phyloP scores from a whole-genome alignment of 768 basidiomycete species.

The Cystofilobasidium ferigula region DNA sequence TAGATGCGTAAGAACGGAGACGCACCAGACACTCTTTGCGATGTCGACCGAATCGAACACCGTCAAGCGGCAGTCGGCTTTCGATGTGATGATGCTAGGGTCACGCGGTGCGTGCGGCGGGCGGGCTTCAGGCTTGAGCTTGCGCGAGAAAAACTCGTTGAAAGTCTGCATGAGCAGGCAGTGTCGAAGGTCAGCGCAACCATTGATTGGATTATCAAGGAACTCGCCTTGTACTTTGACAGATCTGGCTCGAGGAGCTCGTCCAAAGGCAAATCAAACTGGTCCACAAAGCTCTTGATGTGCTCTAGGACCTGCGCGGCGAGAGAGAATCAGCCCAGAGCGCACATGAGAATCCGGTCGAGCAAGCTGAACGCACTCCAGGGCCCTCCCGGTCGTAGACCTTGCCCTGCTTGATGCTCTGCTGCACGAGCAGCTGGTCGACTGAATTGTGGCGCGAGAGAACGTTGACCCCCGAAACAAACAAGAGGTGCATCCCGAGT shows the following conservation, averaged over 20 bases:
- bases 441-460: neutral
- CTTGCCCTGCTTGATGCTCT: constrained; percentile 6
- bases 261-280: constrained; percentile 44
- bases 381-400: constrained; percentile 30
- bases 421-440: constrained; percentile 3
- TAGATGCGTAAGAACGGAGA: constrained; percentile 28
- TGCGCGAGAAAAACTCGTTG: constrained; percentile 66
- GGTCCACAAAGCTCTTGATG: constrained; percentile 38
- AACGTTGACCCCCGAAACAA: constrained; percentile 40
- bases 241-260: constrained; percentile 59
- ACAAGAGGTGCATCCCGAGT: constrained; percentile 57
- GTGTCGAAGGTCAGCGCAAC: neutral
- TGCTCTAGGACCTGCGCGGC: constrained; percentile 34
- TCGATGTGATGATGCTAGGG: constrained; percentile 48
- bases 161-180: constrained; percentile 41
- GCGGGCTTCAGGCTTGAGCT: constrained; percentile 51
- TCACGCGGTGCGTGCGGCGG: constrained; percentile 51
- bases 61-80: constrained; percentile 63
- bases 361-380: constrained; percentile 23
- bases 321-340: constrained; percentile 23
- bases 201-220: too few relatives aligned
- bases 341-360: neutral
- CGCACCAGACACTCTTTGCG: constrained; percentile 60
- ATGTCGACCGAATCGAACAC: constrained; percentile 52
- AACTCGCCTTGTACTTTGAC: constrained; percentile 43